phyloP scores from a whole-genome alignment of 768 basidiomycete species.

The Russula vinacea region DNA sequence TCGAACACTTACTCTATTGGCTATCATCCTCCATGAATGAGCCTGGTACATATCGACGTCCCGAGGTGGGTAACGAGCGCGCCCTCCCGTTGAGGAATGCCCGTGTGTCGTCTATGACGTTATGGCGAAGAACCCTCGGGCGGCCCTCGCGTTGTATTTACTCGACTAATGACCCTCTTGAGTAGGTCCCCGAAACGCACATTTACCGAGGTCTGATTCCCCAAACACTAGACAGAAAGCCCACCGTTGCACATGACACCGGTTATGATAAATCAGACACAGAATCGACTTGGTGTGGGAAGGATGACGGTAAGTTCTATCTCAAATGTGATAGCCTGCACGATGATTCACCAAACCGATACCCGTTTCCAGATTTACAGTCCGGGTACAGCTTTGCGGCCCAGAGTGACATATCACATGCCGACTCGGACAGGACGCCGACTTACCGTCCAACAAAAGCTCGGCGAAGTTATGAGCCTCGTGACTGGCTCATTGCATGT shows the following conservation, averaged over 20 bases:
- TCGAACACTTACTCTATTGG: slow-evolving; percentile 27
- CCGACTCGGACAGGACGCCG: slow-evolving; percentile 17
- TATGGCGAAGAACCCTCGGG: slow-evolving; percentile 28
- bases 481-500: slow-evolving; percentile 21
- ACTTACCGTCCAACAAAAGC: slow-evolving; percentile 19
- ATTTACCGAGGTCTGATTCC: slow-evolving; percentile 26
- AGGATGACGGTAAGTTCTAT: slow-evolving; percentile 22
- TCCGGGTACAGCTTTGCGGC: slow-evolving; percentile 23
- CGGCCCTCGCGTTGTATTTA: slow-evolving; percentile 25
- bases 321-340: neutral
- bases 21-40: slow-evolving; percentile 26
- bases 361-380: slow-evolving; percentile 19
- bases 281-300: slow-evolving; percentile 24
- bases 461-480: slow-evolving; percentile 14
- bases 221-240: slow-evolving; percentile 11
- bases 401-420: slow-evolving; percentile 20
- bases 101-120: slow-evolving; percentile 26
- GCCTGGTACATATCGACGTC: slow-evolving; percentile 24
- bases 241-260: neutral
- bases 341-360: neutral
- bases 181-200: slow-evolving; percentile 29
- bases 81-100: slow-evolving; percentile 23
- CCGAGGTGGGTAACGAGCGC: slow-evolving; percentile 28
- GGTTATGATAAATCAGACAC: slow-evolving; percentile 3
- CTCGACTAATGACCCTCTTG: slow-evolving; percentile 26